Conservation (phyloP, 1,284 basidiomycete species). For the Ceratorhiza oryzae-sativae region DNA sequence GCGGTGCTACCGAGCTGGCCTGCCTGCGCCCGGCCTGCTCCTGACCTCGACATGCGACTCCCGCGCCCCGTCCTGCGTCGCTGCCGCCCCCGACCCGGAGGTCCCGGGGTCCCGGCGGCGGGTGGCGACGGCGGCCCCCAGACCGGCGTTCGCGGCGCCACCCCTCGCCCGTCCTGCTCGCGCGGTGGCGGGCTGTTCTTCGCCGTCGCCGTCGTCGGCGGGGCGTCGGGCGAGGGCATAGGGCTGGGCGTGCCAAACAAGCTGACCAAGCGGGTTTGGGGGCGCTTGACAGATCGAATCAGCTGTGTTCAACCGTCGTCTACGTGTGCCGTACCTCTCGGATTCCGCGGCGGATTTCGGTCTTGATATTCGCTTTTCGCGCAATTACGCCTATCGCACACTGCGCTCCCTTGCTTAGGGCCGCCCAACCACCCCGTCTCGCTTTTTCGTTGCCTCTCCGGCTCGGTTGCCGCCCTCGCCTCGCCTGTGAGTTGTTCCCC, state of each 20-base stretch:
- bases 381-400: neutral
- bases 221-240: neutral
- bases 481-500: slow-evolving; percentile 27
- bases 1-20: slow-evolving; percentile 16
- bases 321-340: slow-evolving; percentile 8
- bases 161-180: too few relatives aligned
- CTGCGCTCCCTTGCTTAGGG: neutral
- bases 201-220: neutral
- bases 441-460: neutral
- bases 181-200: neutral
- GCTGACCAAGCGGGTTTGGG: neutral
- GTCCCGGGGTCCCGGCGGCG: slow-evolving; percentile 15
- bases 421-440: neutral
- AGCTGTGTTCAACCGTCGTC: slow-evolving; percentile 10
- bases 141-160: neutral
- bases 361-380: slow-evolving; percentile 19
- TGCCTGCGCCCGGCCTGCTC: slow-evolving; percentile 15
- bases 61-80: neutral
- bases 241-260: slow-evolving; percentile 9
- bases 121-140: neutral
- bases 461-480: neutral
- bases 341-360: slow-evolving; percentile 25
- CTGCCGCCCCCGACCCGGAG: neutral
- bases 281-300: slow-evolving; percentile 12
- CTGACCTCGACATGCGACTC: slow-evolving; percentile 8